Percentiles rank a stretch among this genome's conserved stretches.
phyloP scores from a whole-genome alignment of 2,329 filamentous ascomycete genomes.

The Rhynchosporium agropyri region DNA sequence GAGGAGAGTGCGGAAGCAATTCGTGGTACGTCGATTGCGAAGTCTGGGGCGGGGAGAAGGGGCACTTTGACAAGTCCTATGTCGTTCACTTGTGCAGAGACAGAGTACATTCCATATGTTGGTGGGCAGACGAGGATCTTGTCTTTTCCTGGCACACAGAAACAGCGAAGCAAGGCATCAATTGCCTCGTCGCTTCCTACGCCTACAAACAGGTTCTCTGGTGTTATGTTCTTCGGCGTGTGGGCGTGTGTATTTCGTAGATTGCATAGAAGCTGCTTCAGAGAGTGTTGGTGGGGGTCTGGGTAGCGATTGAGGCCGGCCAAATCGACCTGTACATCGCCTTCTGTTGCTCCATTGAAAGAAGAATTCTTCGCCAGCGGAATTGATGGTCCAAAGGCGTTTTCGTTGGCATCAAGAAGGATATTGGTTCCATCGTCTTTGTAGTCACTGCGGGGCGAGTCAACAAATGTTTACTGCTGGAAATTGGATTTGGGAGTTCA shows the following conservation, averaged over 20 bases:
- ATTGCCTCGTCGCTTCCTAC: conserved; percentile 97
- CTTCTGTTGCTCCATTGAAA: conserved; percentile 42
- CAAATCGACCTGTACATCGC: conserved; percentile 66
- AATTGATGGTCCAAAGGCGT: conserved; percentile 87
- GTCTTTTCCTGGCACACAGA: conserved; percentile 85
- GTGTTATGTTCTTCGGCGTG: conserved; percentile 71
- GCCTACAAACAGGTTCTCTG: conserved; percentile 89
- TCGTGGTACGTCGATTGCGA: conserved; percentile 71
- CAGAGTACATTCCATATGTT: conserved; percentile 98
- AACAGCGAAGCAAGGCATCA: conserved; percentile 89
- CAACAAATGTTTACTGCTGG: conserved; percentile 18
- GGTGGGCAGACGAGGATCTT: conserved; percentile 94
- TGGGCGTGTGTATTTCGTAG: conserved; percentile 85
- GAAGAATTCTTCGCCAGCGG: conserved; percentile 50
- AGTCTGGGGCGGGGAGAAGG: conserved; percentile 69
- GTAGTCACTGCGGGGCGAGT: conserved; percentile 74
- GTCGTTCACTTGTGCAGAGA: conserved; percentile 94
- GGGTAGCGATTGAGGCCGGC: conserved; percentile 90
- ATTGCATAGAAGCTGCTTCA: conserved; percentile 85
- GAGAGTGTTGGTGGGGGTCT: conserved; percentile 85
- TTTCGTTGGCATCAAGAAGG: conserved; percentile 97
- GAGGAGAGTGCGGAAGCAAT: conserved; percentile 66
- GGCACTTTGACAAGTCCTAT: conserved; percentile 85
- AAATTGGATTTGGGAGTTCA: conserved; percentile 42
- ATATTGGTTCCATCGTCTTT: conserved; percentile 97